A percentile compares a stretch with the other conserved stretches of the same genome.
Evolutionary conservation across 2,329 filamentous ascomycete species (phyloP).

Genomic region (Paracoccidioides brasiliensis): DNA sequence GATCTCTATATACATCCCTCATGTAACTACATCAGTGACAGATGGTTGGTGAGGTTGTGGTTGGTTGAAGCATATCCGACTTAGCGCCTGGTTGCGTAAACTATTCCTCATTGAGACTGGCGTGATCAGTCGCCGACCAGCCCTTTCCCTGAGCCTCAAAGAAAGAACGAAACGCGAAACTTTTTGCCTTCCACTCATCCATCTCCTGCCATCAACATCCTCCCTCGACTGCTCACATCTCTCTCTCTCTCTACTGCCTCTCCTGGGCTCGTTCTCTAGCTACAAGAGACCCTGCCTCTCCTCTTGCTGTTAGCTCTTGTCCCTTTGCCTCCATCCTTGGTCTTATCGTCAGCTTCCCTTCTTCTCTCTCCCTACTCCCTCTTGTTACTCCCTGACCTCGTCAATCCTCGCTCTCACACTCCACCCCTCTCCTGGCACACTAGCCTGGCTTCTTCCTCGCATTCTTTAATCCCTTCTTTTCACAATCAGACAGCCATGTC

Average conservation of each 20-base stretch:
- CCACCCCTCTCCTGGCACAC: slow-evolving; percentile 11
- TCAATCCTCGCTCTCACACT: background rate
- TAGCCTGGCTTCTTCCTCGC: slow-evolving; percentile 17
- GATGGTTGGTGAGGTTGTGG: background rate
- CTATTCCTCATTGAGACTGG: background rate
- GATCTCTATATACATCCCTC: background rate
- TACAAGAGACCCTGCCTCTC: slow-evolving; percentile 17
- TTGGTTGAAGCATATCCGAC: background rate
- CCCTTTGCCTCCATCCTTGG: slow-evolving; percentile 10
- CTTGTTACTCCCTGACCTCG: background rate
- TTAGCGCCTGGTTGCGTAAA: slow-evolving; percentile 4
- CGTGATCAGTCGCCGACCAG: background rate
- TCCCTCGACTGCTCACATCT: background rate
- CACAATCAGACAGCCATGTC: slow-evolving; percentile 57
- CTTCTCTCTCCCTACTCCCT: slow-evolving; percentile 12
- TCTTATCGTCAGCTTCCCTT: slow-evolving; percentile 6
- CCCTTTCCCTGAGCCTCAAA: slow-evolving; percentile 3
- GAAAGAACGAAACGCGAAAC: slow-evolving; percentile 8
- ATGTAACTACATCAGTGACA: background rate
- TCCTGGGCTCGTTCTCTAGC: slow-evolving; percentile 7
- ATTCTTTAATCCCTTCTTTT: slow-evolving; percentile 12
- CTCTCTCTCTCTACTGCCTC: slow-evolving; percentile 3
- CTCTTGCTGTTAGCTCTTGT: slow-evolving; percentile 13
- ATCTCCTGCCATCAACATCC: slow-evolving; percentile 6
- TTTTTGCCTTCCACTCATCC: slow-evolving; percentile 10